Evolutionary conservation across 352 stramenopile species (phyloP).

Genomic region (Globisporangium irregulare): DNA sequence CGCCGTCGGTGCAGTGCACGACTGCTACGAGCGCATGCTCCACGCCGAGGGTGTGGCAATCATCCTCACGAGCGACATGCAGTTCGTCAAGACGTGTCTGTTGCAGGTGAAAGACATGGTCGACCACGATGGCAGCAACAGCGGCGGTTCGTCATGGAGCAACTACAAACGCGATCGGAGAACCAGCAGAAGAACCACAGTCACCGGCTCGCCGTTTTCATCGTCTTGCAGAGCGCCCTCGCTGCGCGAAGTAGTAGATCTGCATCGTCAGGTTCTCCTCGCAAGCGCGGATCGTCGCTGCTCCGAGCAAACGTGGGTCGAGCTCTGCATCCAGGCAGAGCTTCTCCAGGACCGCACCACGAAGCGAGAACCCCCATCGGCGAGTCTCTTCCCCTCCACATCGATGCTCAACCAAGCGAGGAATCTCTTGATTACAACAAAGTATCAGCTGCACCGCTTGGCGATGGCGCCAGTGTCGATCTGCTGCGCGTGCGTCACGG

Average conservation of each 20-base stretch:
- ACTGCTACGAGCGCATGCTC: conserved; percentile 45
- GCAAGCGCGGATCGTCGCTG: conserved; percentile 40
- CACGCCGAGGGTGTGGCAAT: conserved; percentile 54
- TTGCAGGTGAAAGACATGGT: conserved; percentile 30
- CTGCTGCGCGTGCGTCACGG: conserved; percentile 41
- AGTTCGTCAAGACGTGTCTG: conserved; percentile 54
- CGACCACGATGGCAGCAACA: conserved; percentile 16
- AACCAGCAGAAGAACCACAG: neutral
- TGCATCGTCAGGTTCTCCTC: conserved; percentile 45
- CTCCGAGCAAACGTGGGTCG: conserved; percentile 56
- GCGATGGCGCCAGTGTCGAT: conserved; percentile 30
- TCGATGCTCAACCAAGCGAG: conserved; percentile 28
- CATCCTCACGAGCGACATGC: conserved; percentile 65
- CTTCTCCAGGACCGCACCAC: conserved; percentile 24
- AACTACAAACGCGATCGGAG: conserved; percentile 19
- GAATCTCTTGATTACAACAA: conserved; percentile 21
- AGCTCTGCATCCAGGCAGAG: conserved; percentile 52
- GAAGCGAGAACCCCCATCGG: conserved; percentile 25
- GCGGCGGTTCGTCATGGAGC: conserved; percentile 1
- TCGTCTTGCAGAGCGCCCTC: conserved; percentile 29
- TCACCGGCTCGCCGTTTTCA: conserved; percentile 2
- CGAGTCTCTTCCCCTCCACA: conserved; percentile 38
- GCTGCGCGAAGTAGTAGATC: conserved; percentile 36
- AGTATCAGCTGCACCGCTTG: conserved; percentile 25
- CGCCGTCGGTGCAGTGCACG: conserved; percentile 31